A percentile compares a stretch with the other conserved stretches of the same genome.
These are phyloP conservation scores for Withania somnifera DNA, from an alignment of 305 asterid genomes.

Conservation along the genomic window DNA sequence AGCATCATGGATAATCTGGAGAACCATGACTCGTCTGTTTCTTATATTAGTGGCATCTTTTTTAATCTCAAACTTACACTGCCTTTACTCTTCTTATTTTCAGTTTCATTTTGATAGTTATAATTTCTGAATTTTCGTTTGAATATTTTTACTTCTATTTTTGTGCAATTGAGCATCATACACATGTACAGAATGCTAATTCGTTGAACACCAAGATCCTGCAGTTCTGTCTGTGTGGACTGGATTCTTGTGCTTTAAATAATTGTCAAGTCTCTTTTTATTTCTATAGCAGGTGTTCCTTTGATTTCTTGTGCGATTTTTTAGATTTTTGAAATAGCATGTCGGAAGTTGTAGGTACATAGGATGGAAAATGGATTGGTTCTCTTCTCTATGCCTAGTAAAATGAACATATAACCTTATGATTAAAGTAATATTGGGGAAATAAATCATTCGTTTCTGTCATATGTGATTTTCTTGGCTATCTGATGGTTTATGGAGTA, in stretches of 20 bases:
- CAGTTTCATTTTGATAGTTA: neutral
- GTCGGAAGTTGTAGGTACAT: neutral
- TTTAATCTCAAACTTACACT: neutral
- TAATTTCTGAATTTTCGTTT: neutral
- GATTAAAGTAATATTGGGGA: neutral
- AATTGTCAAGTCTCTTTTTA: neutral
- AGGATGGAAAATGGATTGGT: neutral
- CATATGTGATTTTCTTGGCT: neutral
- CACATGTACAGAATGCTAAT: neutral
- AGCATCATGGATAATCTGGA: neutral
- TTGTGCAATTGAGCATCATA: neutral
- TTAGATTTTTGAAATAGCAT: neutral
- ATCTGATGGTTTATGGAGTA: neutral
- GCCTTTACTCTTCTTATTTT: neutral
- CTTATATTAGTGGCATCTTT: neutral
- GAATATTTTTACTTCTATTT: neutral
- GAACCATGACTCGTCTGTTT: neutral
- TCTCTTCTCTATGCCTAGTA: neutral
- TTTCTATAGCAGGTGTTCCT: neutral
- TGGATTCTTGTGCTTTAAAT: neutral
- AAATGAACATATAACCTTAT: neutral
- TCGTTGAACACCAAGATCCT: neutral
- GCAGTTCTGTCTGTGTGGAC: neutral
- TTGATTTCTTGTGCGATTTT: neutral
- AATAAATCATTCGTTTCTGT: neutral